Base-by-base conservation (phyloP, 345 rosid species). In the Chamaenerion angustifolium region DNA sequence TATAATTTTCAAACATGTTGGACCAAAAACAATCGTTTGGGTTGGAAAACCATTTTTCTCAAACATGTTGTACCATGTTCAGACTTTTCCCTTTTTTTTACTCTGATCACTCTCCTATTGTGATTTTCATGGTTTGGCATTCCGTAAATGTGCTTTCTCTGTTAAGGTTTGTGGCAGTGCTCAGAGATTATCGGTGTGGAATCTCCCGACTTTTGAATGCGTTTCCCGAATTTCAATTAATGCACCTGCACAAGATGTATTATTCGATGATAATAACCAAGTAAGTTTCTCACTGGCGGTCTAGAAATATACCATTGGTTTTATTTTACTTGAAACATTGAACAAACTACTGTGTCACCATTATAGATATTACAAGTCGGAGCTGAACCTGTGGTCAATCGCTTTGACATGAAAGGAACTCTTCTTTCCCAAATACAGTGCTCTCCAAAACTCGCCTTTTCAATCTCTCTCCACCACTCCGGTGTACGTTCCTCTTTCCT, bases 351-450 rank as follows among this genome's bases (percentile, higher is more conserved):
- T 58, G 5, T 61, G 37, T 65, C 23, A 12, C 44, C 17, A 45
- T 59, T 56, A 62, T 83, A 92, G 96, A 82, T 92, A 50, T 68
- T 92, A 69, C 76, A 81, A 43, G 98, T 84, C 42, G 96, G 94
- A 60, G 72, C 96, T 43, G 90, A 82, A 61, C 84, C 96, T 66
- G 45, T 84, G 55, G 71, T 84, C 43, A 69, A 69, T 48, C 90
- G 86, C 43, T 84, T 66, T 15, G 88, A 84, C 74, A 71, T 87
- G 60, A 79, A 80, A 46, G 96, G 96, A 46, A 51, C 46, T 12
- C 60, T 70, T 68, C 85, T 82, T 56, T 78, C 98, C 16, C 90
- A 80, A 60, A 78, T 82, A 54, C 81, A 82, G 11, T 87, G 90
- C 65, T 95, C 96, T 65, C 81, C 98, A 25, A 75, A 60, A 52